Evolutionary conservation across 2,329 filamentous ascomycete species (phyloP), one percentile per base, ranked within the genome.

Genomic region (Cryphonectria parasitica): DNA sequence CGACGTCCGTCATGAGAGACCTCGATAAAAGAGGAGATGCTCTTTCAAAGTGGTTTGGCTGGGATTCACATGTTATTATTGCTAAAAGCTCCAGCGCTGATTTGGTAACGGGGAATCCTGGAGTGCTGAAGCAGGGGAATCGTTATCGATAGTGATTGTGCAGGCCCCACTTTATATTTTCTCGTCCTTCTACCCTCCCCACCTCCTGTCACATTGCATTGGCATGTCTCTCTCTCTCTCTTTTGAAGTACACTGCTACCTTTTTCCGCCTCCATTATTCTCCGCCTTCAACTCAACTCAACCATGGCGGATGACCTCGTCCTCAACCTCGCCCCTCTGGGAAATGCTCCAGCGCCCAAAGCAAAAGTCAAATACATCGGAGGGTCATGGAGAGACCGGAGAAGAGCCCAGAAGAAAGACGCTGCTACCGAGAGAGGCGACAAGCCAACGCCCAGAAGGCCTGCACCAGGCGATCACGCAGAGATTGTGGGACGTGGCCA

Each of bases 401-500:
- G 71, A 43, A 52, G 66, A 17, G 71, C 71, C 10, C 63, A 70
- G 60, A 72, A 72, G 68, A 72, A 68, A 19, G 71, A 72, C 39
- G 67, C 56, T 17, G 71, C 63, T 3, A 64, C 41, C 5, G 63
- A 34, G 13, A 22, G 31, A 17, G 54, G 68, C 64, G 60, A 45
- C 58, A 66, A 58, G 36, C 62, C 68, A 22, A 45, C 60, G n/a
- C 45, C 70, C 39, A 67, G 66, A 41, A 62, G 43, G 34, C 67
- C 64, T 15, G 41, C 65, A 11, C 34, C 65, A 6, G 65, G 65
- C 34, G n/a, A 45, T 31, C 60, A 60, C n/a, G 43, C 71, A 6
- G 65, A 64, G 7, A 28, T 36, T 87, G 88, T 81, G 90, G 69
- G 54, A 41, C 74, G 72, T 39, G 71, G 77, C 43, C 74, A 73